These are phyloP conservation scores for Russula griseocarnosa DNA, from an alignment of 768 basidiomycete species.

Conservation along the genomic window DNA sequence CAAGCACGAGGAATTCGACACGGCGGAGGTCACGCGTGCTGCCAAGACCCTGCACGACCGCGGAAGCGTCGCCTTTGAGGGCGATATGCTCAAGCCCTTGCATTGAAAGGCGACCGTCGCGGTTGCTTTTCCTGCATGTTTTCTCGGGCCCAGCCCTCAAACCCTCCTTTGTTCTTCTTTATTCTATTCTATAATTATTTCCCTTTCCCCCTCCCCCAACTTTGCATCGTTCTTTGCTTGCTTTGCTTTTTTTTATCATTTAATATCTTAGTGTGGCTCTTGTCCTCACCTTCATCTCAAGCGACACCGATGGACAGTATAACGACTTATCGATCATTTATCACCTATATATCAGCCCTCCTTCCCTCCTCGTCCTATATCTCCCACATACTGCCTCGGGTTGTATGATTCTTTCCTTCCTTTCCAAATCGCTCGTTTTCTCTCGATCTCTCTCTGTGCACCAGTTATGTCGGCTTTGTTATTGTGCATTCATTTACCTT, in stretches of 20 bases:
- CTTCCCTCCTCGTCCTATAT: neutral
- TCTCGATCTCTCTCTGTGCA: neutral
- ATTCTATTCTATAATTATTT: neutral
- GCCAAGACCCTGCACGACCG: slow-evolving; percentile 35
- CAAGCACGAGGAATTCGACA: slow-evolving; percentile 81
- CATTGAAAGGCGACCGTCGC: neutral
- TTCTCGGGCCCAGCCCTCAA: neutral
- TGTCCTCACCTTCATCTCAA: neutral
- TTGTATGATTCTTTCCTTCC: neutral
- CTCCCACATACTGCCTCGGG: neutral
- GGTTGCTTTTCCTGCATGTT: neutral
- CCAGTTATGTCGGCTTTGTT: neutral
- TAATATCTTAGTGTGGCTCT: slow-evolving; percentile 2
- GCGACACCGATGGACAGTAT: slow-evolving; percentile 6
- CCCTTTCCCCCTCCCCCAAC: neutral
- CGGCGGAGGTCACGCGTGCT: slow-evolving; percentile 53
- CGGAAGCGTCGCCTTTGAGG: slow-evolving; percentile 34
- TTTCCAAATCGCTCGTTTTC: neutral
- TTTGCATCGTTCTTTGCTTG: neutral
- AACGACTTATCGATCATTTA: neutral
- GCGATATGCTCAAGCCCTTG: slow-evolving; percentile 34
- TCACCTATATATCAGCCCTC: neutral
- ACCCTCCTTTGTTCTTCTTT: neutral
- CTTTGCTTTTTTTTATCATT: slow-evolving; percentile 1
- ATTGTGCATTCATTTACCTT: neutral